Evolutionary conservation across 108 stramenopile genomes (phyloP), one percentile per base, ranked within the genome.

Genomic region (Stephanodiscus minutulus): DNA sequence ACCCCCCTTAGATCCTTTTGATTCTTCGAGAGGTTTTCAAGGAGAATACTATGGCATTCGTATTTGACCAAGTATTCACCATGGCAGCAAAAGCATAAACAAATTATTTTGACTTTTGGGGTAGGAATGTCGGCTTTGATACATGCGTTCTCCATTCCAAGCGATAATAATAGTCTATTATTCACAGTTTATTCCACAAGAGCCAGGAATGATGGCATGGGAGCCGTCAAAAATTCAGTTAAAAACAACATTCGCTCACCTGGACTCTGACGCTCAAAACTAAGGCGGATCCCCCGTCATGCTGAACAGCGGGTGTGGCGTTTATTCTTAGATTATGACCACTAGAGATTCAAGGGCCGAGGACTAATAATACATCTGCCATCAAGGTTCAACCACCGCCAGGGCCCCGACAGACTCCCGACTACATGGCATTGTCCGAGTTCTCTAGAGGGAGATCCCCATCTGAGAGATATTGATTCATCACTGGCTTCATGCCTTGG

Each of bases 121-220:
- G 57, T 17, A 58, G 57, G 33, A 56, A 58, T 35, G 33, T 58
- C 57, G 57, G 57, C 57, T 58, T 58, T 33, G 57, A 58, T 53
- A 58, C 57, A 58, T 58, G 57, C 57, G 57, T 58, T 12, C 13
- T 44, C 13, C 43, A 15, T 44, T 33, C 5, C 31, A n/a, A n/a
- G n/a, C 31, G 31, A 33, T 2, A 5, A 5, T 33, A 33, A 4
- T 33, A 33, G 2, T 44, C 43, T 3, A 44, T 1, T 44, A 17
- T 44, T 15, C 13, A 44, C 13, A 3, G 3, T 44, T 12, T 11
- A 44, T 44, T 3, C 43, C 1, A 0, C 15, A 44, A 44, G 0
- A 44, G 3, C 3, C 13, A 33, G 2, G 43, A 15, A 17, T 17
- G 43, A 44, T 44, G 43, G 43, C 12, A 44, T 44, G 43, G 43